Evolutionary conservation across 306 rosid genomes (phyloP), one percentile per base, ranked within the genome.

Genomic region (cucumber (Cucumis sativus)): DNA sequence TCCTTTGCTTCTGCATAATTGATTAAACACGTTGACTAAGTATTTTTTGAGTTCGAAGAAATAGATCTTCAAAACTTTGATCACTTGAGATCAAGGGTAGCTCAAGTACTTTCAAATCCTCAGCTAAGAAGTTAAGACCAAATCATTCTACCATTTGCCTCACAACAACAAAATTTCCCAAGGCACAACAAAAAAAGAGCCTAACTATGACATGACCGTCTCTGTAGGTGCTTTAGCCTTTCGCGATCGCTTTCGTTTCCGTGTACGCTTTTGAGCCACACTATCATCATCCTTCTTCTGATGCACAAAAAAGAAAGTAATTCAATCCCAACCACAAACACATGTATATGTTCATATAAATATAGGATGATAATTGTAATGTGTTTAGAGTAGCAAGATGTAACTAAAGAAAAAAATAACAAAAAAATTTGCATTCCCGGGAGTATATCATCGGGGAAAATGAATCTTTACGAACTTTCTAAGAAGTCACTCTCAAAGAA

Each of bases 171-270:
- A 28, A 28, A 28, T 28, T 28, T 28, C 30, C 30, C 2, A 28
- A 28, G 30, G 30, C 30, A 28, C 30, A 28, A 28, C 30, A 2
- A 28, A 28, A 23, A 28, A 28, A 28, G 30, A 3, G 30, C 30
- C 30, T 28, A 37, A 12, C 78, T 63, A 80, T 60, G 45, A 61
- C 8, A 58, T 16, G 65, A 67, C 73, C 3, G 76, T 51, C 12
- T 56, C 39, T 20, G 52, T n/a, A 28, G 74, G n/a, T 10, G 41
- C 75, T 61, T 82, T 78, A 23, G 70, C 57, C 73, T 75, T 58
- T 18, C 73, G 76, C 11, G 84, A 40, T 56, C 89, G 80, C 81
- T 65, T 84, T 64, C 88, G 82, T 61, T 82, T 80, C 35, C 82
- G 83, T 35, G 45, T 37, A 52, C 78, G 67, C 52, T 78, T 83